A percentile compares a stretch with the other conserved stretches of the same genome.
Evolutionary conservation across 2,329 filamentous ascomycete genomes (phyloP).

Genomic region (Exophiala dermatitidis): DNA sequence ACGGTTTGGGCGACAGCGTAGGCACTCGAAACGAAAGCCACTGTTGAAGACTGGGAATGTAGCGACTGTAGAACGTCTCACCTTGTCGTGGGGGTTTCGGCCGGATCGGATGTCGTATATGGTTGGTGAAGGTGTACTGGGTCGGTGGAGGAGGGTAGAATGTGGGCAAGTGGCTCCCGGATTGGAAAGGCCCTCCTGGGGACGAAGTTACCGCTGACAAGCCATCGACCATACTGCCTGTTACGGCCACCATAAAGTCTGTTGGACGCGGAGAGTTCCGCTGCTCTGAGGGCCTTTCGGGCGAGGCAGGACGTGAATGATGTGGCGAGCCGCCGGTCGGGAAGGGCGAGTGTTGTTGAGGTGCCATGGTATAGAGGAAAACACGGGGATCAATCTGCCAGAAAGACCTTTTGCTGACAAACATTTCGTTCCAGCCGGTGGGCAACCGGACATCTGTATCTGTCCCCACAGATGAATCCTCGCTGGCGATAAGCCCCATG

Average conservation of each 20-base stretch:
- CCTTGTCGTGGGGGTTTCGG: constrained; percentile 85
- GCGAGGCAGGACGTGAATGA: constrained; percentile 46
- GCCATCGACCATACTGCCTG: constrained; percentile 16
- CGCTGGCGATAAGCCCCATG: constrained; percentile 75
- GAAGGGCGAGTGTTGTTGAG: constrained; percentile 44
- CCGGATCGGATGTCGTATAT: constrained; percentile 74
- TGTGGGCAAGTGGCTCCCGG: constrained; percentile 76
- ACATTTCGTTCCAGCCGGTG: constrained; percentile 71
- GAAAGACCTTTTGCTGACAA: constrained; percentile 70
- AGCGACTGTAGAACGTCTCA: constrained; percentile 84
- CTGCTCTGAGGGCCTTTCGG: constrained; percentile 29
- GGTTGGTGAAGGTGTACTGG: constrained; percentile 71
- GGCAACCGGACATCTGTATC: constrained; percentile 54
- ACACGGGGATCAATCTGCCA: constrained; percentile 86
- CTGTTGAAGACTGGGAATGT: constrained; percentile 70
- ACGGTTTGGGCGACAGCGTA: constrained; percentile 52
- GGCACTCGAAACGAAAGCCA: constrained; percentile 87
- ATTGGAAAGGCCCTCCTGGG: constrained; percentile 63
- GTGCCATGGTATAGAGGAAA: constrained; percentile 79
- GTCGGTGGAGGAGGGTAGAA: constrained; percentile 80
- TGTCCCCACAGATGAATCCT: constrained; percentile 67
- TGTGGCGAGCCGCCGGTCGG: constrained; percentile 44
- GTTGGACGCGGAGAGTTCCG: constrained; percentile 12
- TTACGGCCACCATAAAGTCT: constrained; percentile 8
- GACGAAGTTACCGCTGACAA: constrained; percentile 24